Evolutionary conservation across 2,329 filamentous ascomycete genomes (phyloP).

Genomic region (Domatiomyces globalis): DNA sequence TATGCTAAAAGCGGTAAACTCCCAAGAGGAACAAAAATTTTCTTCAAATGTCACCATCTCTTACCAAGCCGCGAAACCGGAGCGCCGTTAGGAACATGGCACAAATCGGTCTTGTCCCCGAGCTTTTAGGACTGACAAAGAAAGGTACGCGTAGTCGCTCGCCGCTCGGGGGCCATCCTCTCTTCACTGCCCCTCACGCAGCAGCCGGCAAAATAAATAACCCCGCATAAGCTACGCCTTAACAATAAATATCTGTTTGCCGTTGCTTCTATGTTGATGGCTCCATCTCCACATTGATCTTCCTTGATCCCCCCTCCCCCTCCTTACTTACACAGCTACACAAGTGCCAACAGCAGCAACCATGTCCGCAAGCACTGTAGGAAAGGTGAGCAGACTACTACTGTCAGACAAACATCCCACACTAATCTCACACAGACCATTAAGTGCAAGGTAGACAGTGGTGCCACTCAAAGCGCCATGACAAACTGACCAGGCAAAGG

Average conservation of each 20-base stretch:
- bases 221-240: background rate
- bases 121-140: too few relatives aligned
- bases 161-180: too few relatives aligned
- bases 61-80: too few relatives aligned
- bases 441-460: conserved; percentile 56
- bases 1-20: too few relatives aligned
- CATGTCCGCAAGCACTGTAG: conserved; percentile 4
- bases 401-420: background rate
- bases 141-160: too few relatives aligned
- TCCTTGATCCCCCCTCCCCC: background rate
- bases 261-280: background rate
- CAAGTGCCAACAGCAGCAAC: background rate
- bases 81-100: too few relatives aligned
- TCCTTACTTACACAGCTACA: background rate
- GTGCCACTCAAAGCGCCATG: background rate
- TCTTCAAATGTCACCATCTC: too few relatives aligned
- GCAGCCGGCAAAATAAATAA: background rate
- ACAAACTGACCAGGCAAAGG: conserved; percentile 33
- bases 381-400: conserved; percentile 2
- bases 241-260: background rate
- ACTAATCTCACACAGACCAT: conserved; percentile 50
- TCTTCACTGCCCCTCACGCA: too few relatives aligned
- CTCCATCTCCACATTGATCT: background rate
- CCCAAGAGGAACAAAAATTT: too few relatives aligned
- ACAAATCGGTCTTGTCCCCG: too few relatives aligned